These are phyloP conservation scores for Akanthomyces lecanii DNA, from an alignment of 2,329 filamentous ascomycete genomes.

Conservation along the genomic window DNA sequence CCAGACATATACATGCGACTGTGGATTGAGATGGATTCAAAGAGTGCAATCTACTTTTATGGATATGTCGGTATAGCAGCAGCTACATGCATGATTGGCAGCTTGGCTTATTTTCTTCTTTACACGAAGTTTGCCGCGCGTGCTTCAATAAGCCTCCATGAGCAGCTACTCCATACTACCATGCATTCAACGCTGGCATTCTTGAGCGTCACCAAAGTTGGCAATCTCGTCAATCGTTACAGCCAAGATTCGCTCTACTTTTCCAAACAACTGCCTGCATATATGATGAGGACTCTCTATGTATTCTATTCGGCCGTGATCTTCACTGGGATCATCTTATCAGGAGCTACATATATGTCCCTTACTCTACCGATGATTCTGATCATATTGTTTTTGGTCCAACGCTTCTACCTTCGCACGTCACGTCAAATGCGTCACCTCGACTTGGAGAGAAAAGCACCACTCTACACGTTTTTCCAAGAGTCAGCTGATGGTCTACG, in stretches of 20 bases:
- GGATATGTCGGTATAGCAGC: background rate
- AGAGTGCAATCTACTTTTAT: background rate
- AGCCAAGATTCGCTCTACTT: background rate
- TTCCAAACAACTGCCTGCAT: background rate
- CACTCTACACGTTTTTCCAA: constrained; percentile 26
- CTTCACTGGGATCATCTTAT: background rate
- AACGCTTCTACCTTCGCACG: constrained; percentile 29
- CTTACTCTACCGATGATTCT: constrained; percentile 39
- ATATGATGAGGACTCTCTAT: background rate
- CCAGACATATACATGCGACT: background rate
- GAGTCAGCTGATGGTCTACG: constrained; percentile 24
- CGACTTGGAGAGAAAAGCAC: constrained; percentile 27
- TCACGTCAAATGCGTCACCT: constrained; percentile 24
- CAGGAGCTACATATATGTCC: constrained; percentile 12
- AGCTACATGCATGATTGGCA: background rate
- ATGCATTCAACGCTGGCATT: background rate
- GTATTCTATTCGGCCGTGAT: background rate
- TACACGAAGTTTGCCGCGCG: background rate
- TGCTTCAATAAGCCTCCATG: background rate
- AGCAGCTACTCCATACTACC: background rate
- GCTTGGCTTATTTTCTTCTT: background rate
- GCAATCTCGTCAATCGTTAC: background rate
- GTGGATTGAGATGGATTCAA: background rate
- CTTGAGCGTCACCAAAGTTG: background rate
- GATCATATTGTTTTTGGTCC: constrained; percentile 23